Base-by-base conservation (phyloP, 768 basidiomycete species). In the Leccinum incarnatum region DNA sequence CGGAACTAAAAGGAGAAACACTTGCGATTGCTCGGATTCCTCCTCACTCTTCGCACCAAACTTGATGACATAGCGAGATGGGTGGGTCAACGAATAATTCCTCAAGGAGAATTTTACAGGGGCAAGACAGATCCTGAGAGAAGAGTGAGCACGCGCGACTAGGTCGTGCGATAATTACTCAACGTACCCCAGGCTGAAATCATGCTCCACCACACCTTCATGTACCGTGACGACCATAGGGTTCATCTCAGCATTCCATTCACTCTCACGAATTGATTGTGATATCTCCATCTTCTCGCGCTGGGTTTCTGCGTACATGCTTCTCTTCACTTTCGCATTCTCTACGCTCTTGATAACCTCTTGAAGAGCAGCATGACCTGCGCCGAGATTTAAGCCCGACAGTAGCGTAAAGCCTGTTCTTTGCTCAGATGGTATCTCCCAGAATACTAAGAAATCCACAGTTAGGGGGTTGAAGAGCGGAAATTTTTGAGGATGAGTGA, bases 271-370 rank as follows among this genome's bases (percentile, higher is more conserved):
- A 45, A 97, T 80, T 9, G 86, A 83, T 52, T 84, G 77, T 53
- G 95, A 67, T 32, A 95, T 74, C 53, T 85, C 84, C 62, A 72
- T 70, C 67, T 84, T 85, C 72, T 94, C 86, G 51, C 88, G 79
- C 60, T 82, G 83, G 5, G 94, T 96, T 76, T 98, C 93, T 21
- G 92, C 93, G 68, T 93, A 98, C 83, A 97, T 93, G 62, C 84
- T 92, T 48, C 93, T 82, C 59, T 86, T 89, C 23, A 79, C 80
- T 72, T 91, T 90, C 11, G 80, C 80, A 48, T 74, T 77, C 66
- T 86, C 85, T 10, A 83, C 81, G 19, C 81, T 78, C 51, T 83
- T 78, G 5, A 94, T 79, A 37, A 87, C 76, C 51, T 80, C 79
- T 17, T 82, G 77, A 57, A 96, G 76, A 14, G 83, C 73, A 11